Evolutionary conservation across 139 green algal species (phyloP), one percentile per base, ranked within the genome.

Genomic region (Desmodesmus armatus): DNA sequence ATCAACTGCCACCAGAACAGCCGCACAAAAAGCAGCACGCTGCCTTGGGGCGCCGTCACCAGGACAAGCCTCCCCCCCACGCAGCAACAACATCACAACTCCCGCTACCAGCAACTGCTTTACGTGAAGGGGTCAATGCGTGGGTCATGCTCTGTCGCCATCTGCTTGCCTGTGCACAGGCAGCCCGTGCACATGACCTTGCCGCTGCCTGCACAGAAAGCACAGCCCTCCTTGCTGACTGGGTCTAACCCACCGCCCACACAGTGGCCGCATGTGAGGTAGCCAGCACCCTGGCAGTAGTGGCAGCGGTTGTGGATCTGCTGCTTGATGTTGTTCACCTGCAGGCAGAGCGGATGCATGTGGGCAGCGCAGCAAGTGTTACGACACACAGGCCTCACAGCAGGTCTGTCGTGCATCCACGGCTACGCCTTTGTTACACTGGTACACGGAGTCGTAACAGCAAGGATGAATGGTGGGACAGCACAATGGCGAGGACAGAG

Each of bases 171-270:
- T 11, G 97, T 99, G 91, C 96, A 98, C 40, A 99, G 90, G 92
- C 97, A 99, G 21, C 89, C 93, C 3, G 96, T 98, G 93, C 97
- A 99, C 97, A 99, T 99, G 74, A 99, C 97, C 88, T 98, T 98
- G 83, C 94, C 94, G 19, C 92, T 98, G 60, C 94, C 91, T 3
- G 91, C 93, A 87, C 96, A 98, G 51, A 80, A 86, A 53, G 86
- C 74, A 86, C 95, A 98, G 25, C 44, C 9, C 29, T 71, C 62
- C 35, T 31, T 63, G 27, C 35, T 88, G 69, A 37, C 66, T 3
- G 83, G 82, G 47, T 90, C 78, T 29, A 82, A 3, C 25, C 96
- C 95, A 19, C 49, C 85, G 63, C 95, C 94, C 23, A 93, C 83
- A 89, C 97, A 99, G 63, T 90, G 89, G 11, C 95, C 97, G 83